Percentiles rank a stretch among this genome's conserved stretches.
Evolutionary conservation across 2,329 filamentous ascomycete species (phyloP).

Genomic region (Huntiella bhutanensis): DNA sequence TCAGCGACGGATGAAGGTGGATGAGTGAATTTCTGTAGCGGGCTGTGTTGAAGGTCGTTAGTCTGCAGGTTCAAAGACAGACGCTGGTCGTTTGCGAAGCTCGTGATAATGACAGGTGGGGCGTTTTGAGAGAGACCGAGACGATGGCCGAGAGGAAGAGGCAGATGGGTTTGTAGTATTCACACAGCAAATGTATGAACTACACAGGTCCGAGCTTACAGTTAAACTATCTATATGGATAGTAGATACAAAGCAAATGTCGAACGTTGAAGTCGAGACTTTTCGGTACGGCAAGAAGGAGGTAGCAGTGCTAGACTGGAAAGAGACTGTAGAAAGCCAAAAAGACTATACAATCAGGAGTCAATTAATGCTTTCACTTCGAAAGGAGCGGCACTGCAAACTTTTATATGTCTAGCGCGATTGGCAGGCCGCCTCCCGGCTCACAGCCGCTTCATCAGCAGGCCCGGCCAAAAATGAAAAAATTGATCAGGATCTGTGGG

Average conservation of each 20-base stretch:
- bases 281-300: background rate
- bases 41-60: background rate
- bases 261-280: background rate
- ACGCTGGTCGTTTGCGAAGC: background rate
- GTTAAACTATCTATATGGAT: background rate
- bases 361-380: background rate
- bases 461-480: constrained; percentile 1
- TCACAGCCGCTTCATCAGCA: background rate
- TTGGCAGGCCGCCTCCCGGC: background rate
- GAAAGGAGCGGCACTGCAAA: constrained; percentile 8
- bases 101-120: background rate
- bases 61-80: constrained; percentile 4
- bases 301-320: background rate
- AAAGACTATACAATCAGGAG: constrained; percentile 2
- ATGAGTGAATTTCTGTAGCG: constrained; percentile 3
- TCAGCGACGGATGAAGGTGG: constrained; percentile 1
- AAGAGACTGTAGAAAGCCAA: constrained; percentile 1
- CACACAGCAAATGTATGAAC: background rate
- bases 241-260: background rate
- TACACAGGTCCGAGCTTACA: background rate
- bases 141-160: background rate
- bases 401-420: constrained; percentile 9
- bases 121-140: background rate
- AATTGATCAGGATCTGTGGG: constrained; percentile 11
- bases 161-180: background rate